A percentile compares a stretch with the other conserved stretches of the same genome.
These are phyloP conservation scores for Aureobasidium sp. DNA, from an alignment of 2,329 filamentous ascomycete species.

Conservation along the genomic window DNA sequence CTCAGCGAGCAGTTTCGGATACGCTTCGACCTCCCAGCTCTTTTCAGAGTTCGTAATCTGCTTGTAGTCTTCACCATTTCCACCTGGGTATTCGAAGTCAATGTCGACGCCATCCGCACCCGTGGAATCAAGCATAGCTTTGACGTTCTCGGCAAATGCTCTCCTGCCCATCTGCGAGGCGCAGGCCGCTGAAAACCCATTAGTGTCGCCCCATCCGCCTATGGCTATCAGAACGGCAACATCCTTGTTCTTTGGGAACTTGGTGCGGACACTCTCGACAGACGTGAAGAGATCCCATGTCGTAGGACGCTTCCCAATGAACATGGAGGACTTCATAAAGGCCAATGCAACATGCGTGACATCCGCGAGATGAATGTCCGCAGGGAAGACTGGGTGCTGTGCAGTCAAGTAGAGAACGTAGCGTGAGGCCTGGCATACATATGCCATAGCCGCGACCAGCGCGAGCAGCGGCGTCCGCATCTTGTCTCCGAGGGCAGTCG, in stretches of 20 bases:
- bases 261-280: conserved; percentile 38
- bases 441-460: background rate
- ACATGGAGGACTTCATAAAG: conserved; percentile 46
- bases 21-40: conserved; percentile 51
- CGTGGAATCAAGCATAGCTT: conserved; percentile 50
- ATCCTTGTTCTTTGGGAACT: conserved; percentile 54
- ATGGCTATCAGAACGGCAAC: conserved; percentile 56
- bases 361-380: conserved; percentile 27
- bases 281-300: conserved; percentile 47
- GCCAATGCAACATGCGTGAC: conserved; percentile 52
- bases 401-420: conserved; percentile 11
- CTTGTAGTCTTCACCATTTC: conserved; percentile 63
- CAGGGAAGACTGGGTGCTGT: conserved; percentile 27
- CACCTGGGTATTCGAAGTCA: conserved; percentile 57
- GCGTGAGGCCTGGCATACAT: background rate
- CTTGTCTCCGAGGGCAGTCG: background rate
- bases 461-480: background rate
- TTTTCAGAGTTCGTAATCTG: conserved; percentile 50
- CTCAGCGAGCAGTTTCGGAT: conserved; percentile 50
- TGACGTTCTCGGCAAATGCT: conserved; percentile 56
- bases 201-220: conserved; percentile 64
- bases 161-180: conserved; percentile 43
- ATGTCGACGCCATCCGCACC: conserved; percentile 60
- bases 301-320: conserved; percentile 35
- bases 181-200: conserved; percentile 52